These are phyloP conservation scores for Paraglomus occultum DNA, from an alignment of 192 early-diverging fungal species.

Conservation along the genomic window DNA sequence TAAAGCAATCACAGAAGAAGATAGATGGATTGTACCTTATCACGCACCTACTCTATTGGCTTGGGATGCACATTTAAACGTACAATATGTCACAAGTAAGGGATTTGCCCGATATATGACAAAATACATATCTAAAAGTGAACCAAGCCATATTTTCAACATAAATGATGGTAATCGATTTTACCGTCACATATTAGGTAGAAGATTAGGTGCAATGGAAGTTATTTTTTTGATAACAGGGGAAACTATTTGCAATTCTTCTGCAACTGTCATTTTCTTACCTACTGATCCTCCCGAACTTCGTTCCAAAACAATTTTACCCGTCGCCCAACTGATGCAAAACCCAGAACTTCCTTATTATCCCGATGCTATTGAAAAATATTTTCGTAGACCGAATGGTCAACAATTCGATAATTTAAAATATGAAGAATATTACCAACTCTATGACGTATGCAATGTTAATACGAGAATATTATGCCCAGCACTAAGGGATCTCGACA, in stretches of 20 bases:
- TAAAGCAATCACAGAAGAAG: neutral
- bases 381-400: neutral
- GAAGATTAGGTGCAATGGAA: conserved; percentile 3
- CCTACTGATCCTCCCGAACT: conserved; percentile 3
- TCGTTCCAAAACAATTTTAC: neutral
- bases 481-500: neutral
- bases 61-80: conserved; percentile 4
- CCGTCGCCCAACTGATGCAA: neutral
- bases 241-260: conserved; percentile 1
- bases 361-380: neutral
- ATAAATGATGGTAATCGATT: neutral
- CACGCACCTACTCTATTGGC: neutral
- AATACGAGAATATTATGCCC: neutral
- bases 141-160: conserved; percentile 1
- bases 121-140: conserved; percentile 9
- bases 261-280: neutral
- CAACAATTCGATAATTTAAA: neutral
- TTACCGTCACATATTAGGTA: neutral
- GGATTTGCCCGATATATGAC: neutral
- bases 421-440: neutral
- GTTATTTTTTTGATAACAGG: neutral
- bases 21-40: conserved; percentile 1
- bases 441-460: too few species aligned
- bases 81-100: conserved; percentile 14
- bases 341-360: neutral